Evolutionary conservation across 306 rosid genomes (phyloP).

Genomic region (Malus asiatica): DNA sequence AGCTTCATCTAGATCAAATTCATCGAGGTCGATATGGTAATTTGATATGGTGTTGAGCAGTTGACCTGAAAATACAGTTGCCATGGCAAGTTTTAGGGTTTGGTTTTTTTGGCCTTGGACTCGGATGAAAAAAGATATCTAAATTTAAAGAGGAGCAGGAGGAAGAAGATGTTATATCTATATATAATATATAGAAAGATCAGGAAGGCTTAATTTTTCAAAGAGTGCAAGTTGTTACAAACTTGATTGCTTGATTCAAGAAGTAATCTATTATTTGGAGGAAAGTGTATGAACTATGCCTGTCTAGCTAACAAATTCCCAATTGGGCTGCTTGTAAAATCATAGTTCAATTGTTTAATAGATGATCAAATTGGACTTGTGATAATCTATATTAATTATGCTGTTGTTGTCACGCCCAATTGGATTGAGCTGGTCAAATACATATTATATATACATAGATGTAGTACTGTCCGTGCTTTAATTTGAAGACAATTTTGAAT

Average conservation of each 20-base stretch:
- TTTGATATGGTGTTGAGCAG: neutral
- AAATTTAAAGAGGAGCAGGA: neutral
- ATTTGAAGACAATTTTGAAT: too few species aligned
- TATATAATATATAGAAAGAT: too few species aligned
- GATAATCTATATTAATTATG: too few species aligned
- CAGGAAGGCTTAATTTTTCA: too few species aligned
- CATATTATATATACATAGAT: too few species aligned
- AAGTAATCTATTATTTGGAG: neutral
- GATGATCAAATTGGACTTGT: neutral
- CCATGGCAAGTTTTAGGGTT: neutral
- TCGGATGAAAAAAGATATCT: neutral
- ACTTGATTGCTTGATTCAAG: too few species aligned
- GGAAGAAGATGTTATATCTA: neutral
- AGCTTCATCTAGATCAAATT: constrained; percentile 48
- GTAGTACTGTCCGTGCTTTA: too few species aligned
- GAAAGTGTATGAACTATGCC: neutral
- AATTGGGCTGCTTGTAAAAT: neutral
- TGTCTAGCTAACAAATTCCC: neutral
- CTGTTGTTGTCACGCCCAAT: neutral
- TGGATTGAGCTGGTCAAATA: neutral
- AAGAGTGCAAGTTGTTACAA: too few species aligned
- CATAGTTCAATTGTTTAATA: too few species aligned
- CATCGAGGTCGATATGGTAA: neutral
- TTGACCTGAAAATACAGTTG: neutral
- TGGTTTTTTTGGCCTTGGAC: neutral